These are phyloP conservation scores for Pholiota conissans DNA, from an alignment of 768 basidiomycete species.

Conservation along the genomic window DNA sequence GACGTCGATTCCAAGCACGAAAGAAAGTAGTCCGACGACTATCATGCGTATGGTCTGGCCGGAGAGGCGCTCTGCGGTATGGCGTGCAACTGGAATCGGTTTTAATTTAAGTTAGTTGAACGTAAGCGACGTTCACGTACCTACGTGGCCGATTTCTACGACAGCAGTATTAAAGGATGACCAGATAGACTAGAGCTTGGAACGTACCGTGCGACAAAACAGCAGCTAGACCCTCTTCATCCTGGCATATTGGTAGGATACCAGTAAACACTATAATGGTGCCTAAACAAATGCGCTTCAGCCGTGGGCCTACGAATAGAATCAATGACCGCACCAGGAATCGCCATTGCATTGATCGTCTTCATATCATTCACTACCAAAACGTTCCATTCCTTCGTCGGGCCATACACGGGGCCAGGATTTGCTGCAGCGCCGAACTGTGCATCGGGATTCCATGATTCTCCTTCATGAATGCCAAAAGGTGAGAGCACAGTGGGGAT, in stretches of 20 bases:
- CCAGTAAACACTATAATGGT: slow-evolving; percentile 89
- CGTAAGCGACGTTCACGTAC: neutral
- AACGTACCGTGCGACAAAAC: slow-evolving; percentile 79
- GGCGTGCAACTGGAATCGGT: slow-evolving; percentile 31
- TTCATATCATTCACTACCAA: slow-evolving; percentile 75
- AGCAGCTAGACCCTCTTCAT: slow-evolving; percentile 82
- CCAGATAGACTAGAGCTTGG: neutral
- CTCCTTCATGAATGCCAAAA: slow-evolving; percentile 25
- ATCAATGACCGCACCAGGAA: slow-evolving; percentile 50
- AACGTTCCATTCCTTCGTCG: slow-evolving; percentile 59
- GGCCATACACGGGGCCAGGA: slow-evolving; percentile 29
- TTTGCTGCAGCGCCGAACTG: slow-evolving; percentile 22
- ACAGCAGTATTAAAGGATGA: neutral
- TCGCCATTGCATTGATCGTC: slow-evolving; percentile 76
- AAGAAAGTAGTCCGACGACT: slow-evolving; percentile 41
- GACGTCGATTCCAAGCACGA: slow-evolving; percentile 52
- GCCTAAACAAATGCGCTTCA: slow-evolving; percentile 36
- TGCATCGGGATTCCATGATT: slow-evolving; percentile 33
- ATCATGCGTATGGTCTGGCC: slow-evolving; percentile 42
- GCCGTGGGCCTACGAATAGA: neutral
- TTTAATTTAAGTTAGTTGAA: neutral
- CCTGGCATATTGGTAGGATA: slow-evolving; percentile 72
- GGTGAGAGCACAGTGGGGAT: slow-evolving; percentile 16
- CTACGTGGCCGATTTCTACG: slow-evolving; percentile 76
- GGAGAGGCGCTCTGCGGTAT: slow-evolving; percentile 55